Percentiles rank a stretch among this genome's conserved stretches.
Evolutionary conservation across 352 stramenopile genomes (phyloP).

Genomic region (Phytophthora chlamydospora): DNA sequence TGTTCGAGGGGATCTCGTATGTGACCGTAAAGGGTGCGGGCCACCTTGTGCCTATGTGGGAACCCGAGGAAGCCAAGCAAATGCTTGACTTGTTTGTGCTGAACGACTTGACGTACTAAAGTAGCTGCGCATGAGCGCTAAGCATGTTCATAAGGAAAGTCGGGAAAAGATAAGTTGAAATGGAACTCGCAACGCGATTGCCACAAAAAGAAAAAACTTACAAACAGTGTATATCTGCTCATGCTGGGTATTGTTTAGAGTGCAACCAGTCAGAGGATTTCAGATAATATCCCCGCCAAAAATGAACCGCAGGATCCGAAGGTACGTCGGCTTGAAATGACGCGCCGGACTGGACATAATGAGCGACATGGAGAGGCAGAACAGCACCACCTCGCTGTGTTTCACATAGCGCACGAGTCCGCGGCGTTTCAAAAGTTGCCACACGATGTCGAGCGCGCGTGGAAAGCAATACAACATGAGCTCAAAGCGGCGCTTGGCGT

Average conservation of each 20-base stretch:
- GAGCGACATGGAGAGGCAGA: conserved; percentile 83
- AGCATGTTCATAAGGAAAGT: conserved; percentile 21
- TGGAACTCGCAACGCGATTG: background rate
- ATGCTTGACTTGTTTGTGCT: conserved; percentile 79
- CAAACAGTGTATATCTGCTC: too few relatives aligned
- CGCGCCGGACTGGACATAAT: conserved; percentile 84
- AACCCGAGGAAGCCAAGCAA: conserved; percentile 69
- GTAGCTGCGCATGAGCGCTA: conserved; percentile 4
- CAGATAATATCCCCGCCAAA: conserved; percentile 82
- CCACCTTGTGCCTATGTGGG: conserved; percentile 89
- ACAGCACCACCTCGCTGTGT: conserved; percentile 80
- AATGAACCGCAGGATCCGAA: conserved; percentile 81
- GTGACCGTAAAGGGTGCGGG: conserved; percentile 92
- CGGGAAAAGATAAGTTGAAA: conserved; percentile 6
- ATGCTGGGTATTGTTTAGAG: background rate
- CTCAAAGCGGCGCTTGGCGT: conserved; percentile 83
- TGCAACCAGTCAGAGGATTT: background rate
- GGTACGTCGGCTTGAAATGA: conserved; percentile 88
- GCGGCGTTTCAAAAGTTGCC: conserved; percentile 74
- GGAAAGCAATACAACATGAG: conserved; percentile 87
- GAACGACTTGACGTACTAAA: conserved; percentile 38
- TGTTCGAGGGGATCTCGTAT: conserved; percentile 86
- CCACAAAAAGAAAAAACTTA: too few relatives aligned
- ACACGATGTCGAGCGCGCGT: conserved; percentile 81
- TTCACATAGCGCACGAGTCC: conserved; percentile 76